Conservation (phyloP, 2,329 filamentous ascomycete species). For the Arthrocladium fulminans region DNA sequence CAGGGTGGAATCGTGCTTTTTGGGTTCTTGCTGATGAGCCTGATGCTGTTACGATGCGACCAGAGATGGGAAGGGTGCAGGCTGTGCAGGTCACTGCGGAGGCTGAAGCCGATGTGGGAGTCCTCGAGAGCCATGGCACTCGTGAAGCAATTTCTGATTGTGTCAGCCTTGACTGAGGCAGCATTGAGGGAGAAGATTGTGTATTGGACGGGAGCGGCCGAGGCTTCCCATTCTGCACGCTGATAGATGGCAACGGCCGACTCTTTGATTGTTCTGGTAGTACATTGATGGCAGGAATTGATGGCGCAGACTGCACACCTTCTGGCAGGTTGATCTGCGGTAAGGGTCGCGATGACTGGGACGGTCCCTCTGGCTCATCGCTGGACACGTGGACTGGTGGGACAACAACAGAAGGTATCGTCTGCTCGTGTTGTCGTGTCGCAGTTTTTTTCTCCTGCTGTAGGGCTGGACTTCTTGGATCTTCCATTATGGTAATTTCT, state of each 20-base stretch:
- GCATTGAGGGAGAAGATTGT: slow-evolving; percentile 23
- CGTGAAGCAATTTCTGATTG: slow-evolving; percentile 25
- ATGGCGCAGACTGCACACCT: slow-evolving; percentile 18
- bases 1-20: slow-evolving; percentile 68
- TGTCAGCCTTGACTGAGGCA: slow-evolving; percentile 29
- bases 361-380: neutral
- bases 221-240: slow-evolving; percentile 9
- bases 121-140: slow-evolving; percentile 26
- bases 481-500: slow-evolving; percentile 12
- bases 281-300: slow-evolving; percentile 43
- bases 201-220: slow-evolving; percentile 20
- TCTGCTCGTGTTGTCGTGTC: slow-evolving; percentile 18
- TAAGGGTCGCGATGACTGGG: neutral
- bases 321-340: slow-evolving; percentile 23
- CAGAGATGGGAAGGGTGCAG: slow-evolving; percentile 75
- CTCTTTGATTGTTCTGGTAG: slow-evolving; percentile 33
- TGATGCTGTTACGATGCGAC: slow-evolving; percentile 76
- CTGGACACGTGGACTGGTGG: slow-evolving; percentile 11
- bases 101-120: slow-evolving; percentile 39
- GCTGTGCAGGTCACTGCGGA: slow-evolving; percentile 71
- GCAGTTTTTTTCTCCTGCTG: slow-evolving; percentile 9
- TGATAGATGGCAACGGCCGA: slow-evolving; percentile 26
- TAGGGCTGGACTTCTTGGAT: slow-evolving; percentile 1
- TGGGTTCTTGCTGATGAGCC: slow-evolving; percentile 39
- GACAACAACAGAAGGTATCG: slow-evolving; percentile 34